Percentiles rank a stretch among this genome's conserved stretches.
phyloP scores from a whole-genome alignment of 1,284 basidiomycete species.

The Malassezia pachydermatis region DNA sequence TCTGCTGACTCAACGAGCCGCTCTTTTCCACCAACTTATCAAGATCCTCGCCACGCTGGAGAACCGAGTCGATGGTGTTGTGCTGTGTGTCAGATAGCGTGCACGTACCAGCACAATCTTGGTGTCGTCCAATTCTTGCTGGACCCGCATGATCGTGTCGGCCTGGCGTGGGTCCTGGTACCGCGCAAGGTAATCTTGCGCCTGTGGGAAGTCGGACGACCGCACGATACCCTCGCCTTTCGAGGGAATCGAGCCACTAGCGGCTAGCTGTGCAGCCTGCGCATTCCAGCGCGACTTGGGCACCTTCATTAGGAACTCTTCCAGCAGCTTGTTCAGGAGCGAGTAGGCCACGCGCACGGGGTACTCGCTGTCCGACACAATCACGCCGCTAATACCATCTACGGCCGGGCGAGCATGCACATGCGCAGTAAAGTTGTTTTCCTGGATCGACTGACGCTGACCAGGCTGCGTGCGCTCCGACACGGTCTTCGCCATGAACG shows the following conservation, averaged over 20 bases:
- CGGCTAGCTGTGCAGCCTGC: constrained; percentile 35
- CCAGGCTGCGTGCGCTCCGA: constrained; percentile 67
- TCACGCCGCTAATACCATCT: constrained; percentile 58
- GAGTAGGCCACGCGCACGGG: constrained; percentile 93
- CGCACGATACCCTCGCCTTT: constrained; percentile 41
- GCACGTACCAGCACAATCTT: constrained; percentile 64
- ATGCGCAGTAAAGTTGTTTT: constrained; percentile 87
- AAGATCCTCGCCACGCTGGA: constrained; percentile 91
- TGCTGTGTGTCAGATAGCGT: constrained; percentile 53
- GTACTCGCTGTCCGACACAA: constrained; percentile 92
- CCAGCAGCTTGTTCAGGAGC: constrained; percentile 81
- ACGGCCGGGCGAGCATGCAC: constrained; percentile 57
- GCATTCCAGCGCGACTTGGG: constrained; percentile 57
- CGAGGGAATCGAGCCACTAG: constrained; percentile 29
- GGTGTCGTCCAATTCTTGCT: constrained; percentile 95
- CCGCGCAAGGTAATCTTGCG: constrained; percentile 72
- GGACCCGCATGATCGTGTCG: constrained; percentile 96
- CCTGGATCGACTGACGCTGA: constrained; percentile 75
- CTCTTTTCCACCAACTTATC: constrained; percentile 94
- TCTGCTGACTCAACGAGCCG: constrained; percentile 75
- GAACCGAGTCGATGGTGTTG: constrained; percentile 96
- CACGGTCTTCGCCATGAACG: constrained; percentile 58
- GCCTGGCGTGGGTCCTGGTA: constrained; percentile 98
- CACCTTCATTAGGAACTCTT: constrained; percentile 77
- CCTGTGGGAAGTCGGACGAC: constrained; percentile 51